Conservation (phyloP, 805 yeast genomes). For the Cyberlindnera maclurae region DNA sequence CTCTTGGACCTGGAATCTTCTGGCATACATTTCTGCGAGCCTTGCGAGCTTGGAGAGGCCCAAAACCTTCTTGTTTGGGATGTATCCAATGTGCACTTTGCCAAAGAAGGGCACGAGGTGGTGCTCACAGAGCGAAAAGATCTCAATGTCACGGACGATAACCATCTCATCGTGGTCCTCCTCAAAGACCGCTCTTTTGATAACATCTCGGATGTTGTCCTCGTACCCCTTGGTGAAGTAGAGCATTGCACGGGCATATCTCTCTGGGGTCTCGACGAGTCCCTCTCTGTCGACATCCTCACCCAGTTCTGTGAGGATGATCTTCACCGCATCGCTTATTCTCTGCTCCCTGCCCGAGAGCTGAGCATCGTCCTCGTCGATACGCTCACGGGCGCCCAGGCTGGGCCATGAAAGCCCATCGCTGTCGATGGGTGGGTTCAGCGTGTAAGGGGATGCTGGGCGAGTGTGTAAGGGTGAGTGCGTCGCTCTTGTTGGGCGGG, state of each 20-base stretch:
- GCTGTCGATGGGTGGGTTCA: constrained; percentile 78
- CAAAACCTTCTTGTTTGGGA: constrained; percentile 87
- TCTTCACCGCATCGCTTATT: constrained; percentile 77
- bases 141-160: constrained; percentile 89
- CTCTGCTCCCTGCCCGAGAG: constrained; percentile 59
- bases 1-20: constrained; percentile 97
- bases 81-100: constrained; percentile 95
- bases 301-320: constrained; percentile 68
- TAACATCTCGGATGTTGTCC: constrained; percentile 85
- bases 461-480: constrained; percentile 64
- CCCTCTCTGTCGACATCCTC: constrained; percentile 91
- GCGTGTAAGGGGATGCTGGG: constrained; percentile 76
- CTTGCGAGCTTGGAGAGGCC: constrained; percentile 92
- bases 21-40: constrained; percentile 92
- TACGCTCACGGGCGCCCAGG: constrained; percentile 69
- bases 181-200: constrained; percentile 92
- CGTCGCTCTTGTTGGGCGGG: constrained; percentile 10
- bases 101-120: constrained; percentile 97
- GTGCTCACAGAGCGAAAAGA: constrained; percentile 92
- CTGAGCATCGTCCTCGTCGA: constrained; percentile 63
- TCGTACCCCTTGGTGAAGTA: constrained; percentile 95
- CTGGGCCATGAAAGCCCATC: constrained; percentile 96
- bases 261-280: constrained; percentile 84
- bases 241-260: constrained; percentile 95
- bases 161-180: constrained; percentile 99